Evolutionary conservation across 2,329 filamentous ascomycete genomes (phyloP), one percentile per base, ranked within the genome.

Genomic region (Cladosporium sp.): DNA sequence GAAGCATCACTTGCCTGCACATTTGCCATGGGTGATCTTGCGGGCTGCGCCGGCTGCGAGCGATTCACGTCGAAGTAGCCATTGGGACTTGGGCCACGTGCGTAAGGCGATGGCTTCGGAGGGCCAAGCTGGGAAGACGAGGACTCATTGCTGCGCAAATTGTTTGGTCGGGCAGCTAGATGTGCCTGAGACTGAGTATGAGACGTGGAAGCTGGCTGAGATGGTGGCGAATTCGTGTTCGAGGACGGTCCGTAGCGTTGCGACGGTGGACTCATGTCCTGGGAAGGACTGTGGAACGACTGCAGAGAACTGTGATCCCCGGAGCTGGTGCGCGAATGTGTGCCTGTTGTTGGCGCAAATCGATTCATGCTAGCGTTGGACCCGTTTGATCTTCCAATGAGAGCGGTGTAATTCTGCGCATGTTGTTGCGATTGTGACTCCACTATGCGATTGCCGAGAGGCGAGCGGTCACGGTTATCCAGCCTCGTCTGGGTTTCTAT

Each of bases 401-500:
- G 30, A 8, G 3, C 9, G 4, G 30, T 9, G 11, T 34, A 34
- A 34, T 34, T 34, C 8, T 34, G 30, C 30, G 30, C 30, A 11
- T 15, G 34, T 8, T 30, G 42, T 22, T 37, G 50, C 15, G 38
- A 7, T 19, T 49, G 62, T 19, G 56, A 58, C 15, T 25, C 25
- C 6, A 25, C 25, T 6, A 49, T 50, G 17, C 57, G 54, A 51
- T 61, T 59, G 15, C 55, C 57, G 37, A 60, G 52, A n/a, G 65
- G 66, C 8, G 64, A 66, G 5, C 25, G 59, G 11, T 65, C 65
- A 20, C 54, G 47, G 30, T 55, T 60, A 6, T 49, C 59, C 14
- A 52, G 38, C 3, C 34, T 36, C 11, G 55, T 55, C 5, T 57
- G 38, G n/a, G 62, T 58, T 28, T 61, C 59, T 20, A 28, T 47